phyloP scores from a whole-genome alignment of 306 rosid genomes.

The Vigna angularis region DNA sequence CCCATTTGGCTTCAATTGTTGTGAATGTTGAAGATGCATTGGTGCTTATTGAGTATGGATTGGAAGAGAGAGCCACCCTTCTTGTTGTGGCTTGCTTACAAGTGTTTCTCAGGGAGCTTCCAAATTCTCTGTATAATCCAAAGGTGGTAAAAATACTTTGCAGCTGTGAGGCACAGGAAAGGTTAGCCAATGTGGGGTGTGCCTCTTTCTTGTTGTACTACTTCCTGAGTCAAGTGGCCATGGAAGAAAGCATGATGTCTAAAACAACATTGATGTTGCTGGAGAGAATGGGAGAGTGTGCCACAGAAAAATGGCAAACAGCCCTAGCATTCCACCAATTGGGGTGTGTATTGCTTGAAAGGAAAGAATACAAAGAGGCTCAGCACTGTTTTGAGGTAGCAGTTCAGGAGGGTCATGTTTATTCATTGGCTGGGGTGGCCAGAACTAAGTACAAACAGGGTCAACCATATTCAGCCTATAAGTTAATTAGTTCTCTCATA shows the following conservation, averaged over 20 bases:
- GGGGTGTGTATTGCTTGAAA: constrained; percentile 73
- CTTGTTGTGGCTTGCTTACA: constrained; percentile 81
- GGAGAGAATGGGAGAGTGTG: constrained; percentile 72
- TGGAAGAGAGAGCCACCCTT: constrained; percentile 72
- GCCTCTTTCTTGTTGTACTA: constrained; percentile 73
- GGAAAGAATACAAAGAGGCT: constrained; percentile 66
- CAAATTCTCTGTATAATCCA: constrained; percentile 53
- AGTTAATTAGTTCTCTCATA: constrained; percentile 69
- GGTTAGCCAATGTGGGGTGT: constrained; percentile 59
- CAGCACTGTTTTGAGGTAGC: constrained; percentile 68
- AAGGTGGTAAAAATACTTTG: constrained; percentile 61
- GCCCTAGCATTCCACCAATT: constrained; percentile 72
- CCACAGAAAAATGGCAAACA: constrained; percentile 71
- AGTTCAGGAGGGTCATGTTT: constrained; percentile 69
- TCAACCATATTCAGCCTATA: constrained; percentile 77
- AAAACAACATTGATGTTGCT: constrained; percentile 66
- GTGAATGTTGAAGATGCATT: constrained; percentile 66
- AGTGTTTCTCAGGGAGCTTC: constrained; percentile 75
- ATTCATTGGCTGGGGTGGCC: constrained; percentile 78
- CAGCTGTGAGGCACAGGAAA: constrained; percentile 58
- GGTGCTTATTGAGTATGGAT: constrained; percentile 73
- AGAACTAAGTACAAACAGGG: constrained; percentile 76
- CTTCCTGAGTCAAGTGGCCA: constrained; percentile 78
- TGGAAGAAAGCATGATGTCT: constrained; percentile 74
- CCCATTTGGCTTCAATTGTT: constrained; percentile 66